Percentiles rank a stretch among this genome's conserved stretches.
These are phyloP conservation scores for Blastobotrys proliferans DNA, from an alignment of 1,139 yeast genomes.

Conservation along the genomic window DNA sequence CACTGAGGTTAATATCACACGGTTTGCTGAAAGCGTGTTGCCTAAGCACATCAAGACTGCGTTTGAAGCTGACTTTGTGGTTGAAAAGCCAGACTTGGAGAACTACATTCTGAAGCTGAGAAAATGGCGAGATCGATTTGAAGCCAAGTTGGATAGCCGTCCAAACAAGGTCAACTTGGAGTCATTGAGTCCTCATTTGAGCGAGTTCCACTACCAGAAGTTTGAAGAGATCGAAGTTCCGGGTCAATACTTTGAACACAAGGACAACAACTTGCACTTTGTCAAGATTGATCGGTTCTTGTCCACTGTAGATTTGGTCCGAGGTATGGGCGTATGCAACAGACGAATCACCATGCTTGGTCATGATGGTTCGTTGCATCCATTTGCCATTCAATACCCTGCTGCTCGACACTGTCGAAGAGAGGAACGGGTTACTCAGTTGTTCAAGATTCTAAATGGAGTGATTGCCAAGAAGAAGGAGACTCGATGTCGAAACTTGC, in stretches of 20 bases:
- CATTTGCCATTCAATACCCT: conserved; percentile 95
- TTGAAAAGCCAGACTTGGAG: conserved; percentile 84
- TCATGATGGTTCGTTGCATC: conserved; percentile 85
- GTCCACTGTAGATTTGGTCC: conserved; percentile 81
- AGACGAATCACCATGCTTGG: conserved; percentile 88
- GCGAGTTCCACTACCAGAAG: conserved; percentile 96
- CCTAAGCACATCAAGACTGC: conserved; percentile 89
- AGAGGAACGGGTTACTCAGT: conserved; percentile 89
- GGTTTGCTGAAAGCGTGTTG: conserved; percentile 89
- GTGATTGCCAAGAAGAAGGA: conserved; percentile 78
- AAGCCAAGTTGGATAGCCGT: conserved; percentile 78
- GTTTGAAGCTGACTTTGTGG: conserved; percentile 86
- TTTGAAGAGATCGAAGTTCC: conserved; percentile 98
- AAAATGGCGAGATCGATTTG: conserved; percentile 90
- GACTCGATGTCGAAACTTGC: conserved; percentile 79
- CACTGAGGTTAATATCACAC: conserved; percentile 82
- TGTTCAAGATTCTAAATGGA: conserved; percentile 83
- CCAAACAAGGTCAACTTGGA: conserved; percentile 77
- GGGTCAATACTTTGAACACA: conserved; percentile 76
- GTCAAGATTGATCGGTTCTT: conserved; percentile 89
- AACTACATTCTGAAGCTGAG: conserved; percentile 78
- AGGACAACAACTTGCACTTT: conserved; percentile 82
- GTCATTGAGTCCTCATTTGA: conserved; percentile 87
- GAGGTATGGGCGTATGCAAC: conserved; percentile 92
- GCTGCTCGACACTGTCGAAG: conserved; percentile 97